These are phyloP conservation scores for Aspergillus ochraceus DNA, from an alignment of 2,329 filamentous ascomycete genomes.

Conservation along the genomic window DNA sequence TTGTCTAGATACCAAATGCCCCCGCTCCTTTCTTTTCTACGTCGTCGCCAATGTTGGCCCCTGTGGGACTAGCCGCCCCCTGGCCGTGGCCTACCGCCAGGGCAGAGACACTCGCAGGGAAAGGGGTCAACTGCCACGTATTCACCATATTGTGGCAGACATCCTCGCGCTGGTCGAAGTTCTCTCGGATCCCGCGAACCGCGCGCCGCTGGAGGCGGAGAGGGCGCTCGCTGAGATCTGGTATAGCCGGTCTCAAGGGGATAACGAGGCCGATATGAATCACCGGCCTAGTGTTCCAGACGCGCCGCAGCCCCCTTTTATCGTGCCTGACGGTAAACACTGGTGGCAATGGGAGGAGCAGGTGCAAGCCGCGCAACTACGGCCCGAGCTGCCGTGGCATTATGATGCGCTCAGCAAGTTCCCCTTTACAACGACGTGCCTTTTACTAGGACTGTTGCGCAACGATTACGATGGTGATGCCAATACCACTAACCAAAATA, in stretches of 20 bases:
- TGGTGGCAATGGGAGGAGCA: background rate
- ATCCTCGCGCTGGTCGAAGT: slow-evolving; percentile 14
- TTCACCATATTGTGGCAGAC: slow-evolving; percentile 8
- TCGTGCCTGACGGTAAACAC: no score
- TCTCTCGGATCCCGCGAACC: slow-evolving; percentile 15
- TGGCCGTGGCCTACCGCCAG: no score
- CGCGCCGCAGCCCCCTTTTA: slow-evolving; percentile 10
- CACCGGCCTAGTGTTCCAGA: slow-evolving; percentile 13
- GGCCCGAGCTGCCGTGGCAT: slow-evolving; percentile 11
- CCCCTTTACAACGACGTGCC: slow-evolving; percentile 14
- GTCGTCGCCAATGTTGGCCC: no score
- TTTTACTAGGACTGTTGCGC: slow-evolving; percentile 15
- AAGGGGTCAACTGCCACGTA: no score
- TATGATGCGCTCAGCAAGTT: slow-evolving; percentile 10
- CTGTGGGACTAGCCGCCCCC: no score
- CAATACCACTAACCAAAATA: slow-evolving; percentile 1
- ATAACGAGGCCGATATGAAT: background rate
- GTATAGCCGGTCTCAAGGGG: slow-evolving; percentile 9
- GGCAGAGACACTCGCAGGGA: no score
- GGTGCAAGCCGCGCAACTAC: slow-evolving; percentile 4
- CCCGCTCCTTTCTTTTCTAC: no score
- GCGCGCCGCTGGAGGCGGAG: slow-evolving; percentile 16
- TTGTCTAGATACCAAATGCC: no score
- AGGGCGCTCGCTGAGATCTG: slow-evolving; percentile 15
- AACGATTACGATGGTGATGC: background rate